Base-by-base conservation (phyloP, 495 filamentous ascomycete genomes). In the Penicillium herquei region DNA sequence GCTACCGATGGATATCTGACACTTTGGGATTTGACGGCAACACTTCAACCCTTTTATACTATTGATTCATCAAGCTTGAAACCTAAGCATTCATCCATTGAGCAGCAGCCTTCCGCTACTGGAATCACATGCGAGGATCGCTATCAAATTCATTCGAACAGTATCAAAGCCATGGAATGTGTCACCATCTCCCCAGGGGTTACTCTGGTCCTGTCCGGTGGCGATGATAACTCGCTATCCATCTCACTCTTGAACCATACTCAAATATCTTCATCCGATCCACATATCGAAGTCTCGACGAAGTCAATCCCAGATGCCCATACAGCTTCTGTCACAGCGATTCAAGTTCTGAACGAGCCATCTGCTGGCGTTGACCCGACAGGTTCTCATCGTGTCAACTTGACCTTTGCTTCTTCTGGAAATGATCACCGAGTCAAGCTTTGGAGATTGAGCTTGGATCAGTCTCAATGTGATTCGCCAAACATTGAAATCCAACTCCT, bases 341-440 rank as follows among this genome's bases (percentile, higher is more conserved):
- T 92, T 0, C 76, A 78, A 6, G 62, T 84, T 11, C 55, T 89
- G 26, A 39, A 26, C 10, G 12, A 46, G 41, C 12, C 26, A 26
- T 26, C 21, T 26, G 21, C 21, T 1, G 2, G 21, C 4, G 21
- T 26, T 4, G 2, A 26, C 21, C 21, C 21, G 21, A 4, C 21
- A 2, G 21, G 21, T 26, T 26, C 21, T 26, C 21, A 54, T 14
- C 49, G 55, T 5, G 46, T 46, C 0, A 59, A 41, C 0, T 31
- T 71, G n/a, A 60, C 43, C n/a, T 54, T 91, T 3, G 81, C 82
- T 6, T 87, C 83, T 1, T 81, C 84, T 0, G 85, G 90, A 26
- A 91, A 89, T 52, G 94, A 97, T 64, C 92, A 96, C 72, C 79
- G 85, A 17, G 64, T 96, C 51, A 90, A 88, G 63, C 58, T 87